phyloP scores from a whole-genome alignment of 306 rosid genomes.

The Prosopis cineraria region DNA sequence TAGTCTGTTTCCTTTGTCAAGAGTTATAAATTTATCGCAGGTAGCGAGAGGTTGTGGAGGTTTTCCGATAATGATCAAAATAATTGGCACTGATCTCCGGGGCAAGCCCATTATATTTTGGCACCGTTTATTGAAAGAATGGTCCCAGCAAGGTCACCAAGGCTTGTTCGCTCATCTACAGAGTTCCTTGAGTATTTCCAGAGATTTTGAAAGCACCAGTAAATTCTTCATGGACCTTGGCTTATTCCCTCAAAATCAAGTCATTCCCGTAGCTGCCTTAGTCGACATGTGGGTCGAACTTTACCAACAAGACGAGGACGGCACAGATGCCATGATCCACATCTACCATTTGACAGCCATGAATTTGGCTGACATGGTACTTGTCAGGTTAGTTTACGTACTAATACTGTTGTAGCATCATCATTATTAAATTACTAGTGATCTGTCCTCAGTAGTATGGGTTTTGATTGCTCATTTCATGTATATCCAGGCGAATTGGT shows the following conservation, averaged over 20 bases:
- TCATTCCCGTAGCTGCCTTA: neutral
- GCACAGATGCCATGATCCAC: neutral
- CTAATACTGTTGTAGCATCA: too few relatives aligned
- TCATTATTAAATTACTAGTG: too few relatives aligned
- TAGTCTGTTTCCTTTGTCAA: too few relatives aligned
- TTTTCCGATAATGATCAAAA: slow-evolving; percentile 43
- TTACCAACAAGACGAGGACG: neutral
- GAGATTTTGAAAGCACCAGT: neutral
- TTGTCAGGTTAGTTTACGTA: neutral
- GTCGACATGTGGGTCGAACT: neutral
- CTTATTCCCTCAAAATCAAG: neutral
- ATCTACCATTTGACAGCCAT: neutral
- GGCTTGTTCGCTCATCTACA: slow-evolving; percentile 6
- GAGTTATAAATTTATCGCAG: too few relatives aligned
- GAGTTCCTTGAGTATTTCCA: slow-evolving; percentile 8
- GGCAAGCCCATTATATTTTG: slow-evolving; percentile 27
- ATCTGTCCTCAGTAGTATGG: too few relatives aligned
- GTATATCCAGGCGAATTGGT: too few relatives aligned
- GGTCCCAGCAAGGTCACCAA: neutral
- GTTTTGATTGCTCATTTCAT: too few relatives aligned
- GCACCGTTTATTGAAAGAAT: slow-evolving; percentile 14
- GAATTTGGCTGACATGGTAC: neutral
- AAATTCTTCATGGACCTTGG: slow-evolving; percentile 40
- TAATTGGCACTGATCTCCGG: slow-evolving; percentile 34
- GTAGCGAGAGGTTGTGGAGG: slow-evolving; percentile 37